phyloP scores from a whole-genome alignment of 805 yeast species.

The Monosporozyma yasuniensis region DNA sequence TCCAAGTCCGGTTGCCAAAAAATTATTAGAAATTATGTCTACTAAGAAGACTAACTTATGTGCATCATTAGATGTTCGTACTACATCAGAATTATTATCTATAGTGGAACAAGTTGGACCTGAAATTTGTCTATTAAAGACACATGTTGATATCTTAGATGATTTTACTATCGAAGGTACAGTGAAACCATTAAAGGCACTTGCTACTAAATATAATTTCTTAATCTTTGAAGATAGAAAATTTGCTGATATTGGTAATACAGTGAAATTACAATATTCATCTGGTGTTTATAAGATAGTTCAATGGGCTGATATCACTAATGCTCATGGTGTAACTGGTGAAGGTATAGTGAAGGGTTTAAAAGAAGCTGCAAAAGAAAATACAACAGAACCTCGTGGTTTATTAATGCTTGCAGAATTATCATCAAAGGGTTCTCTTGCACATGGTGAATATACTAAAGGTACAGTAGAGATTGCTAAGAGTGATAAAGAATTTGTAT shows the following conservation, averaged over 20 bases:
- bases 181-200: constrained; percentile 57
- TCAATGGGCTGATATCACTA: constrained; percentile 92
- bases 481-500: constrained; percentile 77
- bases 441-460: constrained; percentile 82
- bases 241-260: constrained; percentile 97
- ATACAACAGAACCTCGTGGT: constrained; percentile 74
- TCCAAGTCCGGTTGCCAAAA: constrained; percentile 68
- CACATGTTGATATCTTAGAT: constrained; percentile 87
- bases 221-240: constrained; percentile 94
- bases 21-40: constrained; percentile 67
- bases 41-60: constrained; percentile 79
- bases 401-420: constrained; percentile 91
- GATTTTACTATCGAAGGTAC: constrained; percentile 82
- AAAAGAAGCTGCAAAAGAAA: constrained; percentile 62
- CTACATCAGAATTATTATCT: constrained; percentile 63
- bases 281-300: constrained; percentile 88
- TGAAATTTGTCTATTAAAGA: constrained; percentile 80
- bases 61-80: constrained; percentile 86
- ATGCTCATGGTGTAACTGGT: constrained; percentile 97
- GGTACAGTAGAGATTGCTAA: constrained; percentile 87
- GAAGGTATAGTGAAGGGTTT: constrained; percentile 86
- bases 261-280: constrained; percentile 87
- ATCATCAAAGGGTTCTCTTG: constrained; percentile 88
- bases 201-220: constrained; percentile 77
- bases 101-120: constrained; percentile 83